Evolutionary conservation across 768 basidiomycete species (phyloP), one percentile per base, ranked within the genome.

Genomic region (Guyanaporus albipodus): DNA sequence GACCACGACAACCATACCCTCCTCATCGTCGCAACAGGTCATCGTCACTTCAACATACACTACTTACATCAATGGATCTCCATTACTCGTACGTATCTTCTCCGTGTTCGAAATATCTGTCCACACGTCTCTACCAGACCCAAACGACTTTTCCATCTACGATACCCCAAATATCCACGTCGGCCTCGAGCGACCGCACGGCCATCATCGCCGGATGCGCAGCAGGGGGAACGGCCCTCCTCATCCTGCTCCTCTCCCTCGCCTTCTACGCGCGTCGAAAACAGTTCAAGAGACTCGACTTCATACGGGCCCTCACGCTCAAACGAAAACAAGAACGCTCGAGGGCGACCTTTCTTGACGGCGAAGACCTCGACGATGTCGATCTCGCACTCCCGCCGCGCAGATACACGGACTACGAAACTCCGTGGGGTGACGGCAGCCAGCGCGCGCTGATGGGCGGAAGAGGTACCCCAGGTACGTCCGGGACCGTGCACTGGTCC

Each of bases 151-250:
- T 57, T 6, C 58, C 63, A 10, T 61, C 32, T 7, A 59, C 55
- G 23, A 59, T 67, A 33, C 53, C 53, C 9, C 2, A 29, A 27
- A 1, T 11, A 0, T 23, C 52, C 0, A 14, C n/a, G 24, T 19
- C 26, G 12, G 28, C 48, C 14, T 46, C 50, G 2, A 45, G 38
- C 21, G 35, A 59, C 4, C 72, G 72, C 17, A 72, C 68, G 1
- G 67, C 69, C 31, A 61, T 72, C 32, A 75, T 77, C 24, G 73
- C 70, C 4, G 73, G 73, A 4, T 60, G 69, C 4, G 71, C 73
- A 24, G 64, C 67, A 5, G 73, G 67, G 2, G 67, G 58, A 8
- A 64, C 70, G 14, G 58, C 65, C 8, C 35, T 76, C 24, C 40
- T 77, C 12, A 61, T 74, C 37, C 19, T 70, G 4, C 11, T 58